Percentiles rank a stretch among this genome's conserved stretches.
Conservation (phyloP, 805 yeast genomes). For the Barnettozyma wickerhamii region DNA sequence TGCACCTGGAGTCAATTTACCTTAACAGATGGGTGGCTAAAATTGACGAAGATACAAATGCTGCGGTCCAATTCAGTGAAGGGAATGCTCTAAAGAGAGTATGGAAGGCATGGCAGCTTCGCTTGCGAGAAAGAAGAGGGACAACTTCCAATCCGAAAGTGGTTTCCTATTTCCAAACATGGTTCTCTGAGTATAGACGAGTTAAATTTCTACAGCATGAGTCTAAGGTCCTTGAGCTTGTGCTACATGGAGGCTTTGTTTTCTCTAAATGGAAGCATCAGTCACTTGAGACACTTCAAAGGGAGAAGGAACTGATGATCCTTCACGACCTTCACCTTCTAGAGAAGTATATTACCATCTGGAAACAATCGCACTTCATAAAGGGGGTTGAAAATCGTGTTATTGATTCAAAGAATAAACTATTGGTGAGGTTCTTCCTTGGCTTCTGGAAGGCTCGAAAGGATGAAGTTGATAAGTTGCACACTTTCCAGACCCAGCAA, state of each 20-base stretch:
- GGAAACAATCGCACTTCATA: neutral
- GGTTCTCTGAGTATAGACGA: conserved; percentile 6
- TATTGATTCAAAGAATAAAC: neutral
- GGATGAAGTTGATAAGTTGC: neutral
- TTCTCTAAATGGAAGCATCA: conserved; percentile 22
- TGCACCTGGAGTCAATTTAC: conserved; percentile 11
- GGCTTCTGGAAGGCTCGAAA: neutral
- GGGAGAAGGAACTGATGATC: neutral
- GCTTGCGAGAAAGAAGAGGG: no score
- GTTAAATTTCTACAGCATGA: conserved; percentile 6
- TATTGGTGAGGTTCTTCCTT: neutral
- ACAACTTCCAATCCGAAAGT: neutral
- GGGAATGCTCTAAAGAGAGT: conserved; percentile 1
- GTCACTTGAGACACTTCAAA: neutral
- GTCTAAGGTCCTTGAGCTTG: conserved; percentile 15
- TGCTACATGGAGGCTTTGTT: conserved; percentile 23
- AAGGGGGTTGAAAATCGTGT: neutral
- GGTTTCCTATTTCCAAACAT: conserved; percentile 2
- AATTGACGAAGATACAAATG: neutral
- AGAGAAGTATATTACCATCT: neutral
- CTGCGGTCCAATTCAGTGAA: conserved; percentile 8
- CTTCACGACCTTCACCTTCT: no score
- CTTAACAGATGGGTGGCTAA: conserved; percentile 17
- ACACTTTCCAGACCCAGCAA: neutral
- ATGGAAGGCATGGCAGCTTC: conserved; percentile 15